A percentile compares a stretch with the other conserved stretches of the same genome.
phyloP scores from a whole-genome alignment of 345 rosid species.

The Anastatica hierochuntica region DNA sequence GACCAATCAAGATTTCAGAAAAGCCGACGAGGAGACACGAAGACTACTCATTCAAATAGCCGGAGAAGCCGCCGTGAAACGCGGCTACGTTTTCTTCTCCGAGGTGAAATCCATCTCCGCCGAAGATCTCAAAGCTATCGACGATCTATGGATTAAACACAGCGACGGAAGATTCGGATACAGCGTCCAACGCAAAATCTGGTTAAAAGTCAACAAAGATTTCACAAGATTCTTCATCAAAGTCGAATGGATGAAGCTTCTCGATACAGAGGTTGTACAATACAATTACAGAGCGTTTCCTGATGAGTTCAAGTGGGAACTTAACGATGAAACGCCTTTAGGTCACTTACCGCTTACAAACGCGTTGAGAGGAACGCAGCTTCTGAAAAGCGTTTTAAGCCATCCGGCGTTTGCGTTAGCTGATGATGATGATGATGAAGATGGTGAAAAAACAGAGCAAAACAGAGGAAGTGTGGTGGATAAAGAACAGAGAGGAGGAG shows the following conservation, averaged over 20 bases:
- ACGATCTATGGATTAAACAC: slow-evolving; percentile 61
- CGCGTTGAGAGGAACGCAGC: slow-evolving; percentile 78
- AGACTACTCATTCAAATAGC: slow-evolving; percentile 68
- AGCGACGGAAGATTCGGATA: slow-evolving; percentile 70
- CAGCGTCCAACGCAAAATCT: slow-evolving; percentile 63
- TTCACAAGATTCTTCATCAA: slow-evolving; percentile 69
- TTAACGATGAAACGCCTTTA: slow-evolving; percentile 53
- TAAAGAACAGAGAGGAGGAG: slow-evolving; percentile 16
- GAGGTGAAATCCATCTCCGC: slow-evolving; percentile 66
- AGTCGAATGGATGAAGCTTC: slow-evolving; percentile 94
- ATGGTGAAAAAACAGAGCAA: slow-evolving; percentile 21
- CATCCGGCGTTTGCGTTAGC: slow-evolving; percentile 67
- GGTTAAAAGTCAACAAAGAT: slow-evolving; percentile 54
- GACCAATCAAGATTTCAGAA: slow-evolving; percentile 49
- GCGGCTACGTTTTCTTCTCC: slow-evolving; percentile 95
- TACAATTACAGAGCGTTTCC: slow-evolving; percentile 85
- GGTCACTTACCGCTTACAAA: slow-evolving; percentile 93
- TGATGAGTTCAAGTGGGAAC: slow-evolving; percentile 75
- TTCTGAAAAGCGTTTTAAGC: slow-evolving; percentile 51
- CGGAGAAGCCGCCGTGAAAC: slow-evolving; percentile 62
- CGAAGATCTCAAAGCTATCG: slow-evolving; percentile 56
- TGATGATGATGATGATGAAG: slow-evolving; percentile 26
- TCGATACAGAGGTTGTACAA: slow-evolving; percentile 74
- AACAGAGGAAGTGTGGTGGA: no score
- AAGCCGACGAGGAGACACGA: slow-evolving; percentile 90